Conservation (phyloP, 2,329 filamentous ascomycete genomes). For the Niveomyces coronatus region DNA sequence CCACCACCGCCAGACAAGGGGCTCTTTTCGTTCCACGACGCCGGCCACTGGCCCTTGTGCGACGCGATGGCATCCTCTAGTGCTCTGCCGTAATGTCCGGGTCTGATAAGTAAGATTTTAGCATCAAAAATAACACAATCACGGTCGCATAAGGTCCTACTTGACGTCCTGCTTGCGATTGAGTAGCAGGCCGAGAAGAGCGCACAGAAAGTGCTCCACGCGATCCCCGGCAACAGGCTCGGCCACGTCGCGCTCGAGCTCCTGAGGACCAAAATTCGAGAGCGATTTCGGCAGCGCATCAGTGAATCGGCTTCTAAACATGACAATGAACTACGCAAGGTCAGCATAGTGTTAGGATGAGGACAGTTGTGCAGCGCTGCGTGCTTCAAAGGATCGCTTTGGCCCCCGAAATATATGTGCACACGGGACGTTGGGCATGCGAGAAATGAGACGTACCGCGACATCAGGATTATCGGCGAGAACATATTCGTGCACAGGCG, state of each 20-base stretch:
- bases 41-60: slow-evolving; percentile 82
- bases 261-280: slow-evolving; percentile 85
- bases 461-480: slow-evolving; percentile 87
- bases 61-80: slow-evolving; percentile 84
- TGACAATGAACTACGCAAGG: slow-evolving; percentile 74
- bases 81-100: slow-evolving; percentile 84
- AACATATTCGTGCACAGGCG: slow-evolving; percentile 81
- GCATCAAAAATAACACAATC: not conserved
- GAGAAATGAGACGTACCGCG: slow-evolving; percentile 56
- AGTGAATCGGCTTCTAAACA: slow-evolving; percentile 90
- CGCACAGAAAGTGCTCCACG: slow-evolving; percentile 81
- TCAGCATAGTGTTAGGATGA: slow-evolving; percentile 20
- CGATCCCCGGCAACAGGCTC: slow-evolving; percentile 72
- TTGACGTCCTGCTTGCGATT: slow-evolving; percentile 99
- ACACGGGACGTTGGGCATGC: too few species aligned
- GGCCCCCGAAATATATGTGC: too few species aligned
- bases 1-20: slow-evolving; percentile 70
- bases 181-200: slow-evolving; percentile 73
- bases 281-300: slow-evolving; percentile 83
- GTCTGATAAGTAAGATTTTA: slow-evolving; percentile 40
- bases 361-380: too few species aligned
- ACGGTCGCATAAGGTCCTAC: slow-evolving; percentile 43
- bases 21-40: slow-evolving; percentile 71
- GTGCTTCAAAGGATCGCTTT: too few species aligned
- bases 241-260: slow-evolving; percentile 78